These are phyloP conservation scores for Neofusicoccum laricinum DNA, from an alignment of 2,329 filamentous ascomycete genomes.

Conservation along the genomic window DNA sequence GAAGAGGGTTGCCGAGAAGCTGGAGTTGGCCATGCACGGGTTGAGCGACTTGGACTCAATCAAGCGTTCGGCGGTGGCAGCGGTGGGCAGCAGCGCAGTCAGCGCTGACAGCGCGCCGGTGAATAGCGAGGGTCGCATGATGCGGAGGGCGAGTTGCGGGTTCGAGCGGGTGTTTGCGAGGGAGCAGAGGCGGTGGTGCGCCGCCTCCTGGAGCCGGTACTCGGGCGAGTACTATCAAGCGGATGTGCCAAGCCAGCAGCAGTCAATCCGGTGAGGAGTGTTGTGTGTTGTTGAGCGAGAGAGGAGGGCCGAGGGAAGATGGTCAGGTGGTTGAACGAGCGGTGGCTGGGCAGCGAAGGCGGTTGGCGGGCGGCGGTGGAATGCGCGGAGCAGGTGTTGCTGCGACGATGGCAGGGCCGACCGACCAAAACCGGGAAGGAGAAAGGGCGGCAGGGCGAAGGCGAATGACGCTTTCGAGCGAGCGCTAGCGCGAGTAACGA, in stretches of 20 bases:
- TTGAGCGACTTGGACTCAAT: constrained; percentile 82
- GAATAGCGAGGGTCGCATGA: constrained; percentile 8
- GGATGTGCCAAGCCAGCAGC: constrained; percentile 15
- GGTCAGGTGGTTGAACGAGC: constrained; percentile 11
- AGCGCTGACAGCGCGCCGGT: constrained; percentile 15
- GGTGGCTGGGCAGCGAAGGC: constrained; percentile 11
- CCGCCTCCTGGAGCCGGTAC: constrained; percentile 15
- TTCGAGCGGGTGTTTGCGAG: background rate
- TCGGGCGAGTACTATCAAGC: constrained; percentile 15
- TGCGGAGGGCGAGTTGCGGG: background rate
- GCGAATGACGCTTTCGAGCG: constrained; percentile 3
- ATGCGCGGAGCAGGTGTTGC: constrained; percentile 16
- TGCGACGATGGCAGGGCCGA: constrained; percentile 15
- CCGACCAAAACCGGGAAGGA: constrained; percentile 8
- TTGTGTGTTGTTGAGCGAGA: background rate
- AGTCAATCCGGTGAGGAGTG: background rate
- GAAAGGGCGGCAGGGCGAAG: constrained; percentile 5
- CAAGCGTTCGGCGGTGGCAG: constrained; percentile 53
- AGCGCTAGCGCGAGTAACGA: constrained; percentile 14
- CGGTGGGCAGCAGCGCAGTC: constrained; percentile 5
- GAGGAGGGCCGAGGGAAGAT: background rate
- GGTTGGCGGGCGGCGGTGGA: constrained; percentile 1
- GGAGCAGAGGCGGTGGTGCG: constrained; percentile 3
- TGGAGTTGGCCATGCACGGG: constrained; percentile 78
- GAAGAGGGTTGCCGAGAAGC: constrained; percentile 87